Base-by-base conservation (phyloP, 192 early-diverging fungal genomes). In the Coemansia biformis region DNA sequence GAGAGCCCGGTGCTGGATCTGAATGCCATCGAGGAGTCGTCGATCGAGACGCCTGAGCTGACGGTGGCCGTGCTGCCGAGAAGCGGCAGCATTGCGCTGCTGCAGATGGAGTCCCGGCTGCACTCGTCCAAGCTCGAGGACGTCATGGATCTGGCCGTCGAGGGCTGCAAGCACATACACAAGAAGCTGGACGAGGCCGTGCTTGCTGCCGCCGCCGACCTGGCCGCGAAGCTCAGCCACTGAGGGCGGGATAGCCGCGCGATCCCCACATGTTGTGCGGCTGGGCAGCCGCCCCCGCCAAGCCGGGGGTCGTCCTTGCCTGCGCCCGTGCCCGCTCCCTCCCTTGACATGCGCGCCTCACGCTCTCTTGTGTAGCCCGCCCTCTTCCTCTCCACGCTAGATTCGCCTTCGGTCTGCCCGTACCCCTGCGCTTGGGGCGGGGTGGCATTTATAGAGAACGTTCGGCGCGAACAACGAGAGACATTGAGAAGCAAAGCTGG, bases 41-140 rank as follows among this genome's bases (percentile, higher is more conserved):
- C 84, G 11, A 55, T 66, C 17, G 90, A 90, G 61, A 86, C 81
- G 6, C 93, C 96, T 4, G 87, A 85, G 24, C 75, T 98, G 8
- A 94, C 96, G 2, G 76, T 98, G 7, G 96, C 87, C 0, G 59
- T 89, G 21, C 57, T 91, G 50, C 89, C 91, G 12, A 80, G 86
- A 52, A 85, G 77, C n/a, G 82, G 84, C 35, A 91, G 89, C 65
- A 76, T 95, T 19, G 85, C 84, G 22, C 57, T 93, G 58, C 63
- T 92, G 35, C 84, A 90, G 78, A 86, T 92, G 78, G 93, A 98
- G 61, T 86, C 88, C 19, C 66, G 87, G 48, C 75, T 98, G 47
- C 89, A 92, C 62, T 63, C 93, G 40, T 86, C 91, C 12, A 74
- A 70, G 43, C 57, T 78, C 6, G 63, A 78, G 11, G 63, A 49